These are phyloP conservation scores for Oenanthe sinensis DNA, from an alignment of 129 eudicot genomes.

Conservation along the genomic window DNA sequence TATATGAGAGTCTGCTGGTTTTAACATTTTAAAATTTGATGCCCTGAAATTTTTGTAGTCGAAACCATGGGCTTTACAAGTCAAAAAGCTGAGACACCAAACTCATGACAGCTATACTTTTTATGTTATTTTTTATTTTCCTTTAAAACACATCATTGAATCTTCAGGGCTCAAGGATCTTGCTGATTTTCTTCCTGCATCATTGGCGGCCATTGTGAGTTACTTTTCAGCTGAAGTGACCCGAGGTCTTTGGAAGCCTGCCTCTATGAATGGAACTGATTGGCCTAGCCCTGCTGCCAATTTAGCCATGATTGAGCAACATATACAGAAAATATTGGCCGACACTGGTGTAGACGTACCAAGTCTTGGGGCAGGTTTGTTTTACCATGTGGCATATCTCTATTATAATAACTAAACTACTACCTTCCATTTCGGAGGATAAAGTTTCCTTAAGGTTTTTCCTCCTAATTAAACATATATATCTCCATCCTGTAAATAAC, in stretches of 20 bases:
- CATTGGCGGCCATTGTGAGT: slow-evolving; percentile 83
- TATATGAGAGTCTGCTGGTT: not conserved
- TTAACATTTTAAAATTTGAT: not conserved
- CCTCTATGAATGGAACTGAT: slow-evolving; percentile 95
- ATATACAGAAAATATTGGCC: slow-evolving; percentile 64
- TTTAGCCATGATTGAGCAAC: slow-evolving; percentile 62
- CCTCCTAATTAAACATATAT: not conserved
- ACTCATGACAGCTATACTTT: not conserved
- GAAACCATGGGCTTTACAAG: not conserved
- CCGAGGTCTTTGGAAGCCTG: slow-evolving; percentile 95
- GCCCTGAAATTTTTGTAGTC: not conserved
- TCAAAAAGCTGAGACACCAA: not conserved
- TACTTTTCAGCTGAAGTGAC: slow-evolving; percentile 95
- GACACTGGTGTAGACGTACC: slow-evolving; percentile 94
- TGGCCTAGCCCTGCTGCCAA: slow-evolving; percentile 99
- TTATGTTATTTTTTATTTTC: not conserved
- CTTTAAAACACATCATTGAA: not conserved
- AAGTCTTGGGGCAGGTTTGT: slow-evolving; percentile 64
- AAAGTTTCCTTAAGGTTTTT: not conserved
- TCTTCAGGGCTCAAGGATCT: slow-evolving; percentile 83
- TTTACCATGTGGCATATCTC: not conserved
- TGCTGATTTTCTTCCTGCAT: slow-evolving; percentile 89
- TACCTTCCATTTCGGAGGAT: not conserved
- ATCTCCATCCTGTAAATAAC: not conserved
- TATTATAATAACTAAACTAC: not conserved